Evolutionary conservation across 2,329 filamentous ascomycete species (phyloP), one percentile per base, ranked within the genome.

Genomic region (Dactylellina cionopaga): DNA sequence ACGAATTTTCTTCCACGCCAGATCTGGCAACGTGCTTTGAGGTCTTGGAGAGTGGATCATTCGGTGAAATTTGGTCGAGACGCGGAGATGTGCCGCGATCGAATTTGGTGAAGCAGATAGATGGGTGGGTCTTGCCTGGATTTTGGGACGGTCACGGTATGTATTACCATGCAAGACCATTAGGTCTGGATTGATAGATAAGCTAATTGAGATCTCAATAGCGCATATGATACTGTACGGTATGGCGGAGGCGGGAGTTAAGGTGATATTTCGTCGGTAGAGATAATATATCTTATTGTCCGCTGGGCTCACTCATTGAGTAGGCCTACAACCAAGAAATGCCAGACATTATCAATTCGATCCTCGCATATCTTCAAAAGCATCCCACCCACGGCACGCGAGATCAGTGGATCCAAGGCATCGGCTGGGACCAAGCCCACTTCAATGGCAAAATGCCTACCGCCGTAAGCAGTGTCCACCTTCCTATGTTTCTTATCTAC

Each of bases 361-460:
- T 90, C 37, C 81, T 81, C 6, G 77, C 77, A 1, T 90, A 89
- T 73, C 78, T 87, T 22, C 77, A 76, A 0, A 75, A 77, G 2
- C 83, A 88, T 74, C 82, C 84, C 0, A 83, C 80, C 0, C 83
- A 82, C 13, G 88, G 88, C 0, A 83, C 82, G 0, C 81, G 80
- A 31, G 80, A 83, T 5, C 83, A 87, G 60, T 91, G 89, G 89
- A 79, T 90, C 46, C 82, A 88, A 62, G 89, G 89, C 0, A 83
- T 89, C 11, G 89, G 89, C 0, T 91, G 89, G 89, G 89, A 91
- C 77, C 89, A 91, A 80, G 86, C 86, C 66, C 82, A 83, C 19
- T 85, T 90, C 35, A 58, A 33, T 77, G 85, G 86, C 1, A 83
- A 83, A 4, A 88, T 89, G 88, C 89, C 89, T 5, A 87, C 85